phyloP scores from a whole-genome alignment of 495 filamentous ascomycete genomes.

The Podospora fimiseda region DNA sequence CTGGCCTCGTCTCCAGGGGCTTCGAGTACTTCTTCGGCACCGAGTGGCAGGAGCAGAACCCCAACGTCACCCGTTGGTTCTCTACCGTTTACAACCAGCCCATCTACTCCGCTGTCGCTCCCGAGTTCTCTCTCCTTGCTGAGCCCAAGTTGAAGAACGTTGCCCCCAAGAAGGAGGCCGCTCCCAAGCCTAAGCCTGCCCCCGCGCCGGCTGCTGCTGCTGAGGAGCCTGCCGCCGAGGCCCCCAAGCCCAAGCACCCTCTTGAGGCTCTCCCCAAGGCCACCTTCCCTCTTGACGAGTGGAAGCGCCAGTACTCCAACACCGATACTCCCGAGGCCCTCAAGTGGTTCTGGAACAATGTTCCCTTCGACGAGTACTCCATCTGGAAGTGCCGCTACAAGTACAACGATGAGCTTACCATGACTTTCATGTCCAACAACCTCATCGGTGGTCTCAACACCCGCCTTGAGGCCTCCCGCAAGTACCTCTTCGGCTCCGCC shows the following conservation, averaged over 20 bases:
- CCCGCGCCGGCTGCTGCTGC: slow-evolving; percentile 51
- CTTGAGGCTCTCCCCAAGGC: slow-evolving; percentile 78
- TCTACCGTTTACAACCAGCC: slow-evolving; percentile 87
- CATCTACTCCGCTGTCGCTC: slow-evolving; percentile 73
- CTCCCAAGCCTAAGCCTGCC: slow-evolving; percentile 46
- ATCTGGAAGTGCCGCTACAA: slow-evolving; percentile 91
- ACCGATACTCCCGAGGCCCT: slow-evolving; percentile 79
- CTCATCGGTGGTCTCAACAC: slow-evolving; percentile 95
- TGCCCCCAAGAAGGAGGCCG: slow-evolving; percentile 68
- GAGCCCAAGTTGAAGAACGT: slow-evolving; percentile 75
- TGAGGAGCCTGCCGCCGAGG: slow-evolving; percentile 59
- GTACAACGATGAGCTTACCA: slow-evolving; percentile 95
- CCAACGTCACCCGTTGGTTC: slow-evolving; percentile 88
- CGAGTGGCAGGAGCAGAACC: slow-evolving; percentile 70
- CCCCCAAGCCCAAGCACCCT: slow-evolving; percentile 94
- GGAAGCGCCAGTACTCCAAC: slow-evolving; percentile 99
- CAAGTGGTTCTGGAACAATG: slow-evolving; percentile 98
- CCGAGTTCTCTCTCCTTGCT: slow-evolving; percentile 69
- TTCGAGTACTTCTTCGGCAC: slow-evolving; percentile 89
- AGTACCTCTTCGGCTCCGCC: slow-evolving; percentile 92
- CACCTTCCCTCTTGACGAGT: slow-evolving; percentile 82
- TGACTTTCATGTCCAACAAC: slow-evolving; percentile 98
- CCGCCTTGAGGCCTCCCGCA: slow-evolving; percentile 95
- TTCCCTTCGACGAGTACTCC: slow-evolving; percentile 88
- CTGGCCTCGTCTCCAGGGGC: slow-evolving; percentile 68